A percentile compares a stretch with the other conserved stretches of the same genome.
phyloP scores from a whole-genome alignment of 176 grass and related monocot genomes.

The Lolium rigidum region DNA sequence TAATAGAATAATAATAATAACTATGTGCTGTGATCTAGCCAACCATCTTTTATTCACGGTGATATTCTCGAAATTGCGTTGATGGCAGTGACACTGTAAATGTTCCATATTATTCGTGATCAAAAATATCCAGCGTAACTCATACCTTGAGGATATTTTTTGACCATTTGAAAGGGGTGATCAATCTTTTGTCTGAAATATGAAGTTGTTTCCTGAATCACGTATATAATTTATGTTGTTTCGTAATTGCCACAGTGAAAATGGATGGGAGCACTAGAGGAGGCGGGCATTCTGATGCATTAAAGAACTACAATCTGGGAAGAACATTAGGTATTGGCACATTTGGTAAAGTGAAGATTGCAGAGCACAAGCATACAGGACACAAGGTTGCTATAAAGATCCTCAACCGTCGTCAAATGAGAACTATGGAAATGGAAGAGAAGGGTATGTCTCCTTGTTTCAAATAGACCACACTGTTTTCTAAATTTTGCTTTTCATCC shows the following conservation, averaged over 20 bases:
- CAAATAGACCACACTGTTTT: not conserved
- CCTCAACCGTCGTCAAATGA: conserved; percentile 79
- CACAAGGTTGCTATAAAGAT: conserved; percentile 94
- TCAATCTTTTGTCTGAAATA: not conserved
- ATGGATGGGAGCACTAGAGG: conserved; percentile 77
- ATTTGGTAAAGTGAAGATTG: conserved; percentile 95
- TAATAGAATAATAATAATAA: not conserved
- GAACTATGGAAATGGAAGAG: conserved; percentile 90
- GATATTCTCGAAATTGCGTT: not conserved
- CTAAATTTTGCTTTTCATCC: conserved; percentile 3
- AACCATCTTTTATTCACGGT: not conserved
- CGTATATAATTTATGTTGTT: conserved; percentile 11
- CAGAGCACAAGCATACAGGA: conserved; percentile 85
- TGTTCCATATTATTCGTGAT: not conserved
- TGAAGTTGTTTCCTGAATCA: conserved; percentile 21
- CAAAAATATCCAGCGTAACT: too few relatives aligned
- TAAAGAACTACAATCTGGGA: conserved; percentile 84
- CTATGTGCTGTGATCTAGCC: not conserved
- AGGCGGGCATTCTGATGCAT: conserved; percentile 53
- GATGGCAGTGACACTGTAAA: not conserved
- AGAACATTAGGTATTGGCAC: conserved; percentile 92
- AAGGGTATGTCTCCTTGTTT: conserved; percentile 59
- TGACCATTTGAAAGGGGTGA: not conserved
- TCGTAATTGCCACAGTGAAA: conserved; percentile 43
- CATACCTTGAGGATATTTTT: not conserved